These are phyloP conservation scores for Pseudozyma tsukubaensis DNA, from an alignment of 1,284 basidiomycete species.

Conservation along the genomic window DNA sequence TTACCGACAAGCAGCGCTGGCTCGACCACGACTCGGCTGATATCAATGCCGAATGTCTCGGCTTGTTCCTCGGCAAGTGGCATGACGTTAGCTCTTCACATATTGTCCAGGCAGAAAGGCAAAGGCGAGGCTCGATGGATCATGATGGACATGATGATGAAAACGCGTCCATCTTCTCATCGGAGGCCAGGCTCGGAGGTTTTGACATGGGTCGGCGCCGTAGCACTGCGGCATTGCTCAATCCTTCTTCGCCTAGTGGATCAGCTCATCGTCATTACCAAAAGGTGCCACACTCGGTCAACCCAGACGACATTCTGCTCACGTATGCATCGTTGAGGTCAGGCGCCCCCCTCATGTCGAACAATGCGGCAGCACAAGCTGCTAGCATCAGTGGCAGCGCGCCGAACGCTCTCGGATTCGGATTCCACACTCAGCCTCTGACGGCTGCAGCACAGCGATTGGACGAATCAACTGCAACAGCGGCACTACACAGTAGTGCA, in stretches of 20 bases:
- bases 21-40: constrained; percentile 75
- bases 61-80: constrained; percentile 56
- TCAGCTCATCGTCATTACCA: constrained; percentile 35
- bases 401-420: constrained; percentile 18
- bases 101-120: constrained; percentile 37
- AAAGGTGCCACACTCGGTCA: constrained; percentile 36
- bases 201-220: constrained; percentile 40
- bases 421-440: constrained; percentile 23
- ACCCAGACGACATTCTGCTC: constrained; percentile 49
- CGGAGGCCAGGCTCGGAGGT: constrained; percentile 26
- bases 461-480: constrained; percentile 17
- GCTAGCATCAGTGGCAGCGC: constrained; percentile 8
- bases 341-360: constrained; percentile 43
- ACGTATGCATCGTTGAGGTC: constrained; percentile 51
- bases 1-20: constrained; percentile 78
- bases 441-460: constrained; percentile 30
- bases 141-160: constrained; percentile 34
- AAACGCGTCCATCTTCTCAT: constrained; percentile 31
- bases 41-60: constrained; percentile 78
- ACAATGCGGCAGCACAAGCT: constrained; percentile 10
- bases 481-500: not conserved
- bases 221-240: constrained; percentile 26
- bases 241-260: constrained; percentile 36
- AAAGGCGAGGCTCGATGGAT: constrained; percentile 26
- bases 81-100: constrained; percentile 46